A percentile compares a stretch with the other conserved stretches of the same genome.
Conservation (phyloP, 768 basidiomycete genomes). For the Boletus sensibilis region DNA sequence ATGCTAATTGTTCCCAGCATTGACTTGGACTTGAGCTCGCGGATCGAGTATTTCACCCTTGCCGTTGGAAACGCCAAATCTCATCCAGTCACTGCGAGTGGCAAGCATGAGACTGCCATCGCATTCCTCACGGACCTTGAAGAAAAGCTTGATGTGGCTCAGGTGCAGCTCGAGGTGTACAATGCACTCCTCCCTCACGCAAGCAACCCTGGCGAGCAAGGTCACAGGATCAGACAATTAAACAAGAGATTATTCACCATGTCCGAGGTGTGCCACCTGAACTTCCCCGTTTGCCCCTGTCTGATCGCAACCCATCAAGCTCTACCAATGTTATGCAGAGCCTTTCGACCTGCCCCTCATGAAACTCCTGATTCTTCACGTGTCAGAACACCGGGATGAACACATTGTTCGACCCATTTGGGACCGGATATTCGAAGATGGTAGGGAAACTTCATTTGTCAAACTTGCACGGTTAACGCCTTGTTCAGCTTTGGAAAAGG, state of each 20-base stretch:
- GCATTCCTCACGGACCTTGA: conserved; percentile 93
- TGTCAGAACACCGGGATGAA: conserved; percentile 90
- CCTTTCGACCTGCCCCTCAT: conserved; percentile 81
- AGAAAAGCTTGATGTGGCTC: conserved; percentile 95
- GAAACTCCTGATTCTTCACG: conserved; percentile 87
- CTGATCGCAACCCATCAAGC: conserved; percentile 42
- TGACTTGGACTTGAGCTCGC: conserved; percentile 62
- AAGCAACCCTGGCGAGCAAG: conserved; percentile 59
- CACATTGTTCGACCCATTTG: conserved; percentile 80
- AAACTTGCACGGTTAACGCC: conserved; percentile 2
- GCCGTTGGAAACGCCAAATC: conserved; percentile 97
- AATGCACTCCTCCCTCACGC: conserved; percentile 61
- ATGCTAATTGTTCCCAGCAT: conserved; percentile 44
- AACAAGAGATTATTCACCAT: conserved; percentile 69
- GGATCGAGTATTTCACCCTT: conserved; percentile 90
- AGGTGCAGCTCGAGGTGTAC: conserved; percentile 93
- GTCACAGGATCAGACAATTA: conserved; percentile 59
- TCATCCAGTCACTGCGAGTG: conserved; percentile 75
- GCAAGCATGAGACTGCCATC: conserved; percentile 85
- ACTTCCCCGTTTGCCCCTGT: conserved; percentile 2
- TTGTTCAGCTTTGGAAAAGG: conserved; percentile 51
- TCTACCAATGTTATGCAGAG: conserved; percentile 85
- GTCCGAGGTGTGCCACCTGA: conserved; percentile 62
- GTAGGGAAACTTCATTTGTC: conserved; percentile 41
- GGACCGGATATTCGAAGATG: conserved; percentile 81